Evolutionary conservation across 129 eudicot genomes (phyloP).

Genomic region (carrot (Daucus carota)): DNA sequence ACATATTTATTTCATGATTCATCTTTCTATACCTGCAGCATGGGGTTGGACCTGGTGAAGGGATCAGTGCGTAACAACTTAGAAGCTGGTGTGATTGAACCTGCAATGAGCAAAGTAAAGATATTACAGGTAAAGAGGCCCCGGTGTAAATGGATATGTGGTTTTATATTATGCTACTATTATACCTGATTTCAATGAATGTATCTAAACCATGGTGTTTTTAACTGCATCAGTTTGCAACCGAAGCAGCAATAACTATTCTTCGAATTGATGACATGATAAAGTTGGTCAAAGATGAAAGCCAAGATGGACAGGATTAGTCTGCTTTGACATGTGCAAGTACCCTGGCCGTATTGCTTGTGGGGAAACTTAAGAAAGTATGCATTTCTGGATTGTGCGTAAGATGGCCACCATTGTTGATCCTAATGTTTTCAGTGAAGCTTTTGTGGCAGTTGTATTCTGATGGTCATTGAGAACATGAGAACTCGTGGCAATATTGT

Average conservation of each 20-base stretch:
- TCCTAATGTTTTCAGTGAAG: background rate
- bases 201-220: background rate
- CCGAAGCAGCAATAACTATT: conserved; percentile 94
- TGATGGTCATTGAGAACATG: background rate
- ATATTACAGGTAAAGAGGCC: conserved; percentile 56
- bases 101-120: conserved; percentile 99
- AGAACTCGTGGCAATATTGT: background rate
- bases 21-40: conserved; percentile 35
- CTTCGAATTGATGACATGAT: conserved; percentile 98
- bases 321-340: background rate
- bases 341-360: background rate
- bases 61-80: conserved; percentile 82
- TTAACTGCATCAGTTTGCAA: conserved; percentile 61
- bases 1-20: background rate
- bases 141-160: background rate
- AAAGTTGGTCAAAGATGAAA: conserved; percentile 71
- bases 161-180: background rate
- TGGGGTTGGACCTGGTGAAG: conserved; percentile 83
- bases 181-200: too few species aligned
- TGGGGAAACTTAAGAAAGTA: background rate
- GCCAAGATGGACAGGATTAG: conserved; percentile 56
- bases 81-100: conserved; percentile 97
- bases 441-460: background rate
- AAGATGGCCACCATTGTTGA: background rate
- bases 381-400: background rate